phyloP scores from a whole-genome alignment of 306 rosid species.

The Cicer yamashitae region DNA sequence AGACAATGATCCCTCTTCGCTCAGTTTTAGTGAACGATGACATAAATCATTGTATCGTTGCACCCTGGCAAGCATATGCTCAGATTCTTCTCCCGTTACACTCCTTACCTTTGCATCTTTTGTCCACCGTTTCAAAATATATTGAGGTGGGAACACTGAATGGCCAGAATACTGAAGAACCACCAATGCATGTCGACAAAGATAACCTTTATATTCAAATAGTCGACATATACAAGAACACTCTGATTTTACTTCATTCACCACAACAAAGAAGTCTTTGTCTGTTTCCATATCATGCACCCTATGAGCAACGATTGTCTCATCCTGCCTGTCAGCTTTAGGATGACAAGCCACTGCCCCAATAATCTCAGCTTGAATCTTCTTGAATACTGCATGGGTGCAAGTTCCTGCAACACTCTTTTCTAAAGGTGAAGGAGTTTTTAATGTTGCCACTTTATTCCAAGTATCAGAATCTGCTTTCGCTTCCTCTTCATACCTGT shows the following conservation, averaged over 20 bases:
- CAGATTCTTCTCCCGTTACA: constrained; percentile 69
- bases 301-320: constrained; percentile 54
- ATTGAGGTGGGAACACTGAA: constrained; percentile 77
- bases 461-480: constrained; percentile 95
- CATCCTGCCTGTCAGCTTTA: constrained; percentile 80
- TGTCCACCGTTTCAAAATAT: constrained; percentile 91
- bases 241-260: constrained; percentile 75
- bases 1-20: constrained; percentile 86
- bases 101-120: constrained; percentile 81
- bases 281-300: constrained; percentile 87
- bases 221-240: constrained; percentile 82
- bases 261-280: constrained; percentile 69
- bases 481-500: constrained; percentile 98
- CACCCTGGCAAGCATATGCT: constrained; percentile 64
- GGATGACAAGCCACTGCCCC: constrained; percentile 98
- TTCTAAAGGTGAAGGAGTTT: constrained; percentile 96
- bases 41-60: constrained; percentile 81
- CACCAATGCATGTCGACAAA: constrained; percentile 93
- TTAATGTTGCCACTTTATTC: constrained; percentile 77
- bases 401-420: constrained; percentile 82
- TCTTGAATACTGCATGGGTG: constrained; percentile 87
- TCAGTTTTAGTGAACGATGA: constrained; percentile 76
- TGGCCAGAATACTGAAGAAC: constrained; percentile 91
- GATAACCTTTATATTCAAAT: constrained; percentile 93
- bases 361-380: constrained; percentile 90